Evolutionary conservation across 148 eudicot genomes (phyloP).

Genomic region (Bassia scoparia): DNA sequence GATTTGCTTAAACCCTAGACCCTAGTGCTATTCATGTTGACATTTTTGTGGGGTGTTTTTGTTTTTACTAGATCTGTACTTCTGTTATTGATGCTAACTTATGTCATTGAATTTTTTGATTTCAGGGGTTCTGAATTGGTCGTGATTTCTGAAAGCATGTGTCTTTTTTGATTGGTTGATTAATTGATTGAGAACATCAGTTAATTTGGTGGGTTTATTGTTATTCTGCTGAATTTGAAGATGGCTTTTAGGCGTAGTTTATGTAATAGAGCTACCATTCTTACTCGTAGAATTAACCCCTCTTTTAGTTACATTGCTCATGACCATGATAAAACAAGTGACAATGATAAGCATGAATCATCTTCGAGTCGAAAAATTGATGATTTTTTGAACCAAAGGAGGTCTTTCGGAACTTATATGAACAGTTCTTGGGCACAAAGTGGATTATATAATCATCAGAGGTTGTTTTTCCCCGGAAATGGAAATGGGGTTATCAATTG

Average conservation of each 20-base stretch:
- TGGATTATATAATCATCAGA: constrained; percentile 15
- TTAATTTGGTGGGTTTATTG: not conserved
- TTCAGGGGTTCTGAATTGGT: constrained; percentile 21
- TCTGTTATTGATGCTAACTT: not conserved
- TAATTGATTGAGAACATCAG: constrained; percentile 4
- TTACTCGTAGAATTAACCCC: constrained; percentile 45
- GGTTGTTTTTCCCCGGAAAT: constrained; percentile 24
- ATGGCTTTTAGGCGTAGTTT: constrained; percentile 84
- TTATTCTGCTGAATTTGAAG: not conserved
- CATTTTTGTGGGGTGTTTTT: not conserved
- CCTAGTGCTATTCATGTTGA: constrained; percentile 11
- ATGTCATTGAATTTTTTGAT: constrained; percentile 9
- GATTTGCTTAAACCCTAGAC: constrained; percentile 36
- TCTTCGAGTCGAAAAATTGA: constrained; percentile 14
- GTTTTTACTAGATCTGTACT: not conserved
- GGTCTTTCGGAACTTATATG: constrained; percentile 34
- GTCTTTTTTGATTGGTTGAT: not conserved
- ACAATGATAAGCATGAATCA: constrained; percentile 19
- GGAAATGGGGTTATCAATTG: constrained; percentile 22
- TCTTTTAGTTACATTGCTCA: constrained; percentile 43
- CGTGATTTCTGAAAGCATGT: constrained; percentile 8
- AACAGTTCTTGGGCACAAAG: constrained; percentile 24
- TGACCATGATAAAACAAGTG: constrained; percentile 33
- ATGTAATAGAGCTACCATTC: constrained; percentile 46
- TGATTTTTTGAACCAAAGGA: constrained; percentile 26